Percentiles rank a stretch among this genome's conserved stretches.
phyloP scores from a whole-genome alignment of 306 rosid genomes.

The Lathyrus aphaca region DNA sequence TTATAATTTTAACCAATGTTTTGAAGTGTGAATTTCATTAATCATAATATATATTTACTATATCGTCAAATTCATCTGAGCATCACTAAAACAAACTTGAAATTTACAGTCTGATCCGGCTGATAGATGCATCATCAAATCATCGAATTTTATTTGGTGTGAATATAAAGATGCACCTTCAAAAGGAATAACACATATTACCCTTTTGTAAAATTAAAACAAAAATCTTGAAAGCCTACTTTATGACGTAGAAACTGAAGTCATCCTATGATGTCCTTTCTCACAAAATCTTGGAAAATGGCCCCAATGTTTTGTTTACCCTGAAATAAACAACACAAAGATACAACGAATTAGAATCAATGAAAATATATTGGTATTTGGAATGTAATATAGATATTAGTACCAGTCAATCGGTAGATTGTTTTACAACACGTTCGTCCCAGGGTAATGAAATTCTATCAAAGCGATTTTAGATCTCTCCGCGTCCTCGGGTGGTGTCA shows the following conservation, averaged over 20 bases:
- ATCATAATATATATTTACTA: no score
- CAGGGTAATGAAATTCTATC: slow-evolving; percentile 80
- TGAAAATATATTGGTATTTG: no score
- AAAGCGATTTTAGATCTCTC: slow-evolving; percentile 82
- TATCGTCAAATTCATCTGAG: no score
- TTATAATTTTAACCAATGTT: no score
- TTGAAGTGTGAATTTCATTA: no score
- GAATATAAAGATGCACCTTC: no score
- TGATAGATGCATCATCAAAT: no score
- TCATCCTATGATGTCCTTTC: slow-evolving; percentile 81
- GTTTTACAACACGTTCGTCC: slow-evolving; percentile 84
- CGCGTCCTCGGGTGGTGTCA: slow-evolving; percentile 78
- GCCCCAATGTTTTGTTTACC: slow-evolving; percentile 77
- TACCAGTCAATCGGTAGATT: slow-evolving; percentile 85
- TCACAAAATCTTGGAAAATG: slow-evolving; percentile 72
- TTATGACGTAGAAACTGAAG: slow-evolving; percentile 67
- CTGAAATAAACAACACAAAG: slow-evolving; percentile 40
- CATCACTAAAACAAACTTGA: no score
- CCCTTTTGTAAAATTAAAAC: slow-evolving; percentile 92
- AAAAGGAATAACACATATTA: slow-evolving; percentile 38
- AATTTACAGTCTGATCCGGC: no score
- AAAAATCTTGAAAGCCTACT: slow-evolving; percentile 89
- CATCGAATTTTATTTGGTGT: no score
- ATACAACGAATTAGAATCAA: slow-evolving; percentile 27
- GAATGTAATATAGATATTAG: slow-evolving; percentile 3